These are phyloP conservation scores for Cladosporium colombiae DNA, from an alignment of 2,329 filamentous ascomycete genomes.

Conservation along the genomic window DNA sequence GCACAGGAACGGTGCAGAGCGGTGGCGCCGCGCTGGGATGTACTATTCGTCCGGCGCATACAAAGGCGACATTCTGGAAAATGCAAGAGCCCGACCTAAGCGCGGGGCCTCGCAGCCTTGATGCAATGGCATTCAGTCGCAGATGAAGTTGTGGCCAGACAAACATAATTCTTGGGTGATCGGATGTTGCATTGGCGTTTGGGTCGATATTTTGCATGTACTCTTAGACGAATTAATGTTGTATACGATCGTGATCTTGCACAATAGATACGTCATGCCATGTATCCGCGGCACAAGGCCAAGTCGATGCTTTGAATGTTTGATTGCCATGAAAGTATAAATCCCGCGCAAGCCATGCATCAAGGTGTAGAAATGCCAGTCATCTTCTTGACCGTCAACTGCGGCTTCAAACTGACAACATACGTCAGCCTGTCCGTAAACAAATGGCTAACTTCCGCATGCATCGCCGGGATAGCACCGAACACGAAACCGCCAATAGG, in stretches of 20 bases:
- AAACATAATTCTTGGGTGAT: background rate
- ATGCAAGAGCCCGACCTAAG: background rate
- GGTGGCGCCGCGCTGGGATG: background rate
- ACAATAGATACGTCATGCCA: background rate
- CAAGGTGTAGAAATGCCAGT: conserved; percentile 13
- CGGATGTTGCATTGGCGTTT: background rate
- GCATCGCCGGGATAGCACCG: conserved; percentile 66
- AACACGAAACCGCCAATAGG: conserved; percentile 69
- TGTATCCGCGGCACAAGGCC: background rate
- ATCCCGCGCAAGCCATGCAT: background rate
- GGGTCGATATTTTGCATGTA: background rate
- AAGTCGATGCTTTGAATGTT: background rate
- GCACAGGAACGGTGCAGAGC: background rate
- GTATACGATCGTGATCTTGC: background rate
- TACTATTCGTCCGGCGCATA: background rate
- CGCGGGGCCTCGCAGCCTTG: background rate
- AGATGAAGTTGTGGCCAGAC: background rate
- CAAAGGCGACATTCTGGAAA: background rate
- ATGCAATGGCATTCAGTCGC: background rate
- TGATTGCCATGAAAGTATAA: background rate
- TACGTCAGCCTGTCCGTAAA: conserved; percentile 71
- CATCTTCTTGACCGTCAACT: conserved; percentile 23
- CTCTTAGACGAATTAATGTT: background rate
- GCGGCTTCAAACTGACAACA: conserved; percentile 69
- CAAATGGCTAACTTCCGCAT: conserved; percentile 69